phyloP scores from a whole-genome alignment of 352 stramenopile species.

The Pythium plurisporium region DNA sequence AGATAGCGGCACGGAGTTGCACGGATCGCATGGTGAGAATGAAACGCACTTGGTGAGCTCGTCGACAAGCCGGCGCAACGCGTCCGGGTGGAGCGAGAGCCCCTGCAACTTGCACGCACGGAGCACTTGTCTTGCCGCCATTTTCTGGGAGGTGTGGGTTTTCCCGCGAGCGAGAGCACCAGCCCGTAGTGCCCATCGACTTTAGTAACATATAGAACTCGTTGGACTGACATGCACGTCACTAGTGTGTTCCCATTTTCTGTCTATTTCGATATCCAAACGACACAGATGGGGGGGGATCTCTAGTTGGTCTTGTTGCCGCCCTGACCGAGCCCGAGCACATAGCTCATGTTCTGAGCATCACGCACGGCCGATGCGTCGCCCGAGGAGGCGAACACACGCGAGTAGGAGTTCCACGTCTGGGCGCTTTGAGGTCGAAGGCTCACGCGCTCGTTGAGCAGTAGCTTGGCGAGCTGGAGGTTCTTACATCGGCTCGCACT shows the following conservation, averaged over 20 bases:
- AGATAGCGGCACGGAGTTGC: neutral
- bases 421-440: slow-evolving; percentile 73
- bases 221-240: slow-evolving; percentile 8
- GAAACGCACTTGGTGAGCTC: slow-evolving; percentile 59
- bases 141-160: slow-evolving; percentile 6
- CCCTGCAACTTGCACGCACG: slow-evolving; percentile 83
- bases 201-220: slow-evolving; percentile 2
- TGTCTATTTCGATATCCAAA: slow-evolving; percentile 12
- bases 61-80: slow-evolving; percentile 51
- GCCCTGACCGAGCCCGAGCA: slow-evolving; percentile 73
- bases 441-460: slow-evolving; percentile 82
- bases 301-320: slow-evolving; percentile 71
- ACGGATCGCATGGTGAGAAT: no score
- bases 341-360: slow-evolving; percentile 87
- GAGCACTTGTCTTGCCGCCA: slow-evolving; percentile 79
- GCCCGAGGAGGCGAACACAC: slow-evolving; percentile 60
- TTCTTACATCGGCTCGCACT: slow-evolving; percentile 70
- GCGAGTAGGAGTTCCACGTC: slow-evolving; percentile 73
- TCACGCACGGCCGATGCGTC: slow-evolving; percentile 73
- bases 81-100: slow-evolving; percentile 71
- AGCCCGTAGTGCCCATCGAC: slow-evolving; percentile 1
- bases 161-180: neutral
- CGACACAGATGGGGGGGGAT: neutral
- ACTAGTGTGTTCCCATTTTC: slow-evolving; percentile 2
- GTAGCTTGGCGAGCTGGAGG: slow-evolving; percentile 61